phyloP scores from a whole-genome alignment of 2,329 filamentous ascomycete genomes.

The Alternaria ventricosa region DNA sequence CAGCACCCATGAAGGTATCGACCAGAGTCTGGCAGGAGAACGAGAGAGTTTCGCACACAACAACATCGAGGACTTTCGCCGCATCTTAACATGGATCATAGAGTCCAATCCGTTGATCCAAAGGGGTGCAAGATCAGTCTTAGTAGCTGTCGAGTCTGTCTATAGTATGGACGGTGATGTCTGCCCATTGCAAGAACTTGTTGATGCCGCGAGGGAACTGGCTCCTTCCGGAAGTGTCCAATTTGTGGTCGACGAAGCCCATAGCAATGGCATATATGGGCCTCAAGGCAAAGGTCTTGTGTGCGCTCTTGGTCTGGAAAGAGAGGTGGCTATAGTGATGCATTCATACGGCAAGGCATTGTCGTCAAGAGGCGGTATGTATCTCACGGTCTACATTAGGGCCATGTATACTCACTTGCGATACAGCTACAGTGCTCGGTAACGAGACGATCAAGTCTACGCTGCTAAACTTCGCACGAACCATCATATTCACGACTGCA shows the following conservation, averaged over 20 bases:
- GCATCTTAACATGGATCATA: background rate
- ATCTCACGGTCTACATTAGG: accelerated
- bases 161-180: background rate
- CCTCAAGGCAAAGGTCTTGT: background rate
- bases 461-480: background rate
- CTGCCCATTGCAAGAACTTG: background rate
- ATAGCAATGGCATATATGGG: background rate
- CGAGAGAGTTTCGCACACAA: background rate
- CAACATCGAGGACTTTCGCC: background rate
- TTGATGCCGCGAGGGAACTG: background rate
- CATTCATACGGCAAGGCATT: background rate
- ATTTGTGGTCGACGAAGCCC: background rate
- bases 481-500: background rate
- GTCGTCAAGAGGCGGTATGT: background rate
- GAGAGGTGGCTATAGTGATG: background rate
- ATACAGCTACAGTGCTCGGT: background rate
- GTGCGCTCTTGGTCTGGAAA: background rate
- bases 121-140: background rate
- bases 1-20: background rate
- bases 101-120: background rate
- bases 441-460: background rate
- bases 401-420: background rate
- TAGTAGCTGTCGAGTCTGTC: background rate
- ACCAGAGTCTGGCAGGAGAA: background rate
- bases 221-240: background rate